phyloP scores from a whole-genome alignment of 345 rosid species.

The Sisymbrium altissimum region DNA sequence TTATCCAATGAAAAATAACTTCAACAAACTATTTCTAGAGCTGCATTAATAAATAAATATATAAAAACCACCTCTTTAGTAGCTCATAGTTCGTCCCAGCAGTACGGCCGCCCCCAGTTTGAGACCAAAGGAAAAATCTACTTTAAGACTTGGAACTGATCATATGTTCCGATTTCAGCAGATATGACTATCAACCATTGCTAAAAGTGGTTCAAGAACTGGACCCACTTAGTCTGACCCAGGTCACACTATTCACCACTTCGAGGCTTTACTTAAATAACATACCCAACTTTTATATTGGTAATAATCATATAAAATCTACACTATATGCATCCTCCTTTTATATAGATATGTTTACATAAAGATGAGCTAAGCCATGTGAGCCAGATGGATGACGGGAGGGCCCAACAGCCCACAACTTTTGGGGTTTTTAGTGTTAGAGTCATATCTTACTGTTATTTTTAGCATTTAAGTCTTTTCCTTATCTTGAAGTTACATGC shows the following conservation, averaged over 20 bases:
- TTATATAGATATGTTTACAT: neutral
- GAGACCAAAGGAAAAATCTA: slow-evolving; percentile 2
- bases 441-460: neutral
- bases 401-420: slow-evolving; percentile 33
- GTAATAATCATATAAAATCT: slow-evolving; percentile 12
- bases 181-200: neutral
- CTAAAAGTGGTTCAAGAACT: slow-evolving; percentile 1
- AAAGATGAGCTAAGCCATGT: slow-evolving; percentile 31
- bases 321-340: slow-evolving; percentile 4
- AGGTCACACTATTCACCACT: slow-evolving; percentile 25
- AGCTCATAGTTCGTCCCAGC: slow-evolving; percentile 14
- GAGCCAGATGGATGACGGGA: slow-evolving; percentile 26
- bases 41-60: neutral
- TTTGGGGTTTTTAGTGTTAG: slow-evolving; percentile 10
- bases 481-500: slow-evolving; percentile 20
- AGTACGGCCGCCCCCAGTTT: slow-evolving; percentile 32
- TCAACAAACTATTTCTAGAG: neutral
- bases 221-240: slow-evolving; percentile 25
- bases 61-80: neutral
- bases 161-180: neutral
- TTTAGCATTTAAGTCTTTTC: neutral
- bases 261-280: slow-evolving; percentile 28
- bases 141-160: slow-evolving; percentile 7
- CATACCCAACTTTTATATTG: neutral
- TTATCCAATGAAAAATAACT: slow-evolving; percentile 18